phyloP scores from a whole-genome alignment of 129 eudicot genomes.

The Flaveria brownii region DNA sequence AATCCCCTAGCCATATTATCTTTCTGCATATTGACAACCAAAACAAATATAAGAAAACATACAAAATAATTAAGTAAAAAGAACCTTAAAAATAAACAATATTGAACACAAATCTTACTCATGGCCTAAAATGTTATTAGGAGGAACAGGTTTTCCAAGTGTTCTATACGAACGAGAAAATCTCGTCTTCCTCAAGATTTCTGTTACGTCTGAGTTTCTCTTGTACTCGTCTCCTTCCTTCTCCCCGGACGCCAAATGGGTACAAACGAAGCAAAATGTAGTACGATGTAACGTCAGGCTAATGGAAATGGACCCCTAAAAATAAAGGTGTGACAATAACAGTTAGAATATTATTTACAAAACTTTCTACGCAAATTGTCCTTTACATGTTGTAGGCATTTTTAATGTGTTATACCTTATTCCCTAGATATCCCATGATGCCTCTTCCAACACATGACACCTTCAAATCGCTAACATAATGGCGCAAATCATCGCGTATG shows the following conservation, averaged over 20 bases:
- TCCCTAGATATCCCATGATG: conserved; percentile 94
- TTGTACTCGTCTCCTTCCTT: conserved; percentile 70
- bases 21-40: conserved; percentile 41
- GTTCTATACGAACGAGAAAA: conserved; percentile 48
- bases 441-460: conserved; percentile 90
- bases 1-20: conserved; percentile 87
- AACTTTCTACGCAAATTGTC: background rate
- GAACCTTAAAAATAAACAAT: background rate
- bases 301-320: conserved; percentile 76
- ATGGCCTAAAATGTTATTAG: conserved; percentile 62
- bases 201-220: conserved; percentile 66
- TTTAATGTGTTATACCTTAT: conserved; percentile 54
- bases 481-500: conserved; percentile 56
- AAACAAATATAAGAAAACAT: background rate
- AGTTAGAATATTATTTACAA: background rate
- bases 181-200: conserved; percentile 67
- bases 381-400: background rate
- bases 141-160: conserved; percentile 45
- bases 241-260: conserved; percentile 88
- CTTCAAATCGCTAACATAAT: conserved; percentile 49
- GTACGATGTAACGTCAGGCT: conserved; percentile 65
- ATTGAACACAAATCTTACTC: conserved; percentile 53
- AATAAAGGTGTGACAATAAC: background rate
- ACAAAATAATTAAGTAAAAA: background rate
- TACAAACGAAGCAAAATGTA: conserved; percentile 82